These are phyloP conservation scores for Neodidymelliopsis sp. DNA, from an alignment of 2,329 filamentous ascomycete genomes.

Conservation along the genomic window DNA sequence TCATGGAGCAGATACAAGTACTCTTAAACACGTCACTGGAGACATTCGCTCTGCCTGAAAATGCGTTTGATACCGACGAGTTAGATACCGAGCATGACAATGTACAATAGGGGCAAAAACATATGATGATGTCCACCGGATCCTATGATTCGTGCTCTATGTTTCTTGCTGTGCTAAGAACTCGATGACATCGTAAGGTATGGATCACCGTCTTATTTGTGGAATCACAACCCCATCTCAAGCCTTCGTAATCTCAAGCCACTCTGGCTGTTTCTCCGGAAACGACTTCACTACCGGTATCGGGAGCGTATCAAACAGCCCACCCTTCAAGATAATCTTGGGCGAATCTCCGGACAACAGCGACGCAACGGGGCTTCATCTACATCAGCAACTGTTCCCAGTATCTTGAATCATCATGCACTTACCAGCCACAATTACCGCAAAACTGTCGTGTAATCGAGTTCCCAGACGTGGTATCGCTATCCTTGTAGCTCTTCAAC, in stretches of 20 bases:
- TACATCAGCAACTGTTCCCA: neutral
- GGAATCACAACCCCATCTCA: too few relatives aligned
- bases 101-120: too few relatives aligned
- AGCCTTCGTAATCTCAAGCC: constrained; percentile 31
- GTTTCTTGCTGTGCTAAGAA: too few relatives aligned
- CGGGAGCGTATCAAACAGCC: constrained; percentile 35
- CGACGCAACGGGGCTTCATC: constrained; percentile 32
- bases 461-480: constrained; percentile 38
- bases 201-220: too few relatives aligned
- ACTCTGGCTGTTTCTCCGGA: constrained; percentile 29
- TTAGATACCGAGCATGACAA: constrained; percentile 27
- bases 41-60: constrained; percentile 31
- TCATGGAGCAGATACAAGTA: constrained; percentile 25
- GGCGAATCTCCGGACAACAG: constrained; percentile 22
- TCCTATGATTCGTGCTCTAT: too few relatives aligned
- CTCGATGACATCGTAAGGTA: too few relatives aligned
- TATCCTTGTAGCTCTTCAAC: constrained; percentile 39
- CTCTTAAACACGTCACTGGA: constrained; percentile 31
- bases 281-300: constrained; percentile 26
- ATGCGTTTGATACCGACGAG: constrained; percentile 34
- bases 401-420: neutral
- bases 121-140: too few relatives aligned
- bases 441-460: constrained; percentile 40
- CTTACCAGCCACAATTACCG: constrained; percentile 40
- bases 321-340: constrained; percentile 35